Base-by-base conservation (phyloP, 192 early-diverging fungal genomes). In the Fimicolochytrium jonesii region DNA sequence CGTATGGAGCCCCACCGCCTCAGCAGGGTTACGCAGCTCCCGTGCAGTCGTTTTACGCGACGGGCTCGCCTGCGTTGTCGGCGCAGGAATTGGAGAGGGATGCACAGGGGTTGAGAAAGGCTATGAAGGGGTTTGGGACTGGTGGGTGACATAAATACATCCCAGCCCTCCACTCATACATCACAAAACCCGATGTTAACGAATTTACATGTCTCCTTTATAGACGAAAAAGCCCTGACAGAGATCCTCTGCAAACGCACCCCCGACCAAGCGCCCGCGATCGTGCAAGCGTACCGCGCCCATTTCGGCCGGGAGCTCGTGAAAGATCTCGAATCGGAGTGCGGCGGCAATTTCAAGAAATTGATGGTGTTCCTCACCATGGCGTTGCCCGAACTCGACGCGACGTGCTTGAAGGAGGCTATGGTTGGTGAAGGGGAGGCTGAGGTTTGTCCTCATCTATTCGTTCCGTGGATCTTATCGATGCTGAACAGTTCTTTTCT, bases 161-260 rank as follows among this genome's bases (percentile, higher is more conserved):
- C 39, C 39, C 10, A 41, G n/a, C 39, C 39, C 39, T n/a, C n/a
- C 39, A n/a, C 39, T 41, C 10, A 41, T 11, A n/a, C n/a, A n/a
- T n/a, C n/a, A n/a, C n/a, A n/a, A n/a, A n/a, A n/a, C n/a, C n/a
- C n/a, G n/a, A n/a, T n/a, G n/a, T n/a, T n/a, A n/a, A n/a, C n/a
- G n/a, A n/a, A n/a, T n/a, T n/a, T n/a, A n/a, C n/a, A n/a, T n/a
- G n/a, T n/a, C n/a, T n/a, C n/a, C n/a, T n/a, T n/a, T n/a, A 41
- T 34, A n/a, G 71, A 73, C 43, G 70, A 75, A 48, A 71, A 75
- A 17, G 61, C 75, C 26, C 33, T 75, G n/a, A 66, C 79, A 30
- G 71, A 75, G 30, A 43, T 78, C 39, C 36, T 75, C 20, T 69
- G 55, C 31, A 58, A 59, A n/a, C 65, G 74, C 20, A 77, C 73